These are phyloP conservation scores for Erodium moschatum DNA, from an alignment of 441 rosid genomes.

Conservation along the genomic window DNA sequence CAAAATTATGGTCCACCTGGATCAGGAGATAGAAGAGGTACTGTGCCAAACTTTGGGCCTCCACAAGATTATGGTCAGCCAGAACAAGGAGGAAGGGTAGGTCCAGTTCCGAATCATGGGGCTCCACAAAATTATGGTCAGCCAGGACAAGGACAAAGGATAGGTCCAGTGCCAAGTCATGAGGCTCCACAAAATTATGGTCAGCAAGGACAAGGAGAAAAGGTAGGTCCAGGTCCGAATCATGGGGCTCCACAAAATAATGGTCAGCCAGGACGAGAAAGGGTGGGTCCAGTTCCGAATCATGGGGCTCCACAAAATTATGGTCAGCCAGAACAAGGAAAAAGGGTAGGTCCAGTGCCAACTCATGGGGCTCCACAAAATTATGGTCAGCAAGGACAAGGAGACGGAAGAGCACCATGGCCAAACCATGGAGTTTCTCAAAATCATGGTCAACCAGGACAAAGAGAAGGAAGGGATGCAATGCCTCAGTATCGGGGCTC, in stretches of 20 bases:
- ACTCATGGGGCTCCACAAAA: conserved; percentile 3
- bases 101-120: not conserved
- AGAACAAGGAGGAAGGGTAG: not conserved
- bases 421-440: not conserved
- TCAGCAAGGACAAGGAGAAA: not conserved
- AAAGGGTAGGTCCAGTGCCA: conserved; percentile 6
- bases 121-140: not conserved
- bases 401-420: not conserved
- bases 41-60: too few relatives aligned
- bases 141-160: not conserved
- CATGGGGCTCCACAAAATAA: not conserved
- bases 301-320: conserved; percentile 9
- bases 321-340: conserved; percentile 16
- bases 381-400: not conserved
- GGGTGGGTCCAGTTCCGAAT: not conserved
- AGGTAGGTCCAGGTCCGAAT: not conserved
- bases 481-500: conserved; percentile 30
- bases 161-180: not conserved
- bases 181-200: not conserved
- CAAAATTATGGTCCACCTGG: too few relatives aligned
- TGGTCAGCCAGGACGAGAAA: not conserved
- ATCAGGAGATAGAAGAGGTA: too few relatives aligned
- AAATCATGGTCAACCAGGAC: conserved; percentile 31
- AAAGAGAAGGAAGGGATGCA: conserved; percentile 22
- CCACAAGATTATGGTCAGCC: too few relatives aligned